Base-by-base conservation (phyloP, 2,329 filamentous ascomycete species). In the Colletotrichum simmondsii region DNA sequence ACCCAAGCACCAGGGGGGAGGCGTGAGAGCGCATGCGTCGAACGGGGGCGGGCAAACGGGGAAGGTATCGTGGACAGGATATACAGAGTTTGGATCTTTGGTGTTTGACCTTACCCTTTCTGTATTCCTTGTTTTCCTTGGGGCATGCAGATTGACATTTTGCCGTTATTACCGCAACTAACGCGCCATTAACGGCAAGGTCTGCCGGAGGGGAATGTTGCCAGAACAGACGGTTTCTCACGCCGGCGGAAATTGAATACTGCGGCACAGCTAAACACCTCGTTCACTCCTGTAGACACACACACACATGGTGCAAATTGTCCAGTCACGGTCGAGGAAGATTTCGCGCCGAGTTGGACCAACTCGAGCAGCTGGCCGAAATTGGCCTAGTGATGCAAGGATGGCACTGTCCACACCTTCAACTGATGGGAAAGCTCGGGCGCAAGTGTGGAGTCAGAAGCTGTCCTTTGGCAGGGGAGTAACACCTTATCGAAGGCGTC, bases 211-310 rank as follows among this genome's bases (percentile, higher is more conserved):
- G 56, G 32, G 30, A 66, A 61, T 60, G 52, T 70, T 42, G 32
- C 30, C 22, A 60, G 32, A 35, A 8, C 63, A n/a, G 24, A 37
- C 5, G 24, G 22, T 46, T 10, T 24, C 57, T 30, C 8, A 49
- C 26, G 24, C 52, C 2, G 22, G 61, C 26, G 54, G 71, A 73
- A 61, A 73, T 19, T 71, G 56, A 5, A 30, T 10, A 59, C 26
- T 61, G 71, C 71, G 71, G 70, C 70, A 72, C 66, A 49, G 66
- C 46, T 46, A 58, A 54, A 49, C 37, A 42, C 37, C 37, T 60
- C 42, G 32, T 28, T 72, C 60, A 37, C 60, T 64, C 59, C 5
- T 7, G 5, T 42, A 16, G 35, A 65, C 11, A 5, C 32, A 35
- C 32, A 35, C 30, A 35, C 32, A 35, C 35, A 24, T 32, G 24